phyloP scores from a whole-genome alignment of 2,329 filamentous ascomycete species.

The Rugonectria rugulosa region DNA sequence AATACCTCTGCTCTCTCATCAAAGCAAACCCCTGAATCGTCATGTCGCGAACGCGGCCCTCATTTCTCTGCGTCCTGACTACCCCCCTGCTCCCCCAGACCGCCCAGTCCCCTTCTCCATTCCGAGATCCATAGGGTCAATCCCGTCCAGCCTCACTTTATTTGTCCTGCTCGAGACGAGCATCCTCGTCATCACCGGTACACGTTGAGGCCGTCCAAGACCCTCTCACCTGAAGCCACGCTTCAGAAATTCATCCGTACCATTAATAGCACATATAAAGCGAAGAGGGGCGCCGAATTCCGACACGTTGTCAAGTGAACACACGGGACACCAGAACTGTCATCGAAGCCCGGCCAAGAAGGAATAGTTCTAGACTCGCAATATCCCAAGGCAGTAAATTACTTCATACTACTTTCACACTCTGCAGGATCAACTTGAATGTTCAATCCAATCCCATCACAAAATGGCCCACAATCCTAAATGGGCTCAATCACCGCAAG shows the following conservation, averaged over 20 bases:
- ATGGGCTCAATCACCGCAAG: conserved; percentile 9
- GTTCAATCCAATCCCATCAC: not conserved
- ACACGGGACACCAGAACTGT: not conserved
- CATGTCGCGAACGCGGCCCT: not conserved
- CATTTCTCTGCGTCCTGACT: no score
- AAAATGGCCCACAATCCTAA: conserved; percentile 6
- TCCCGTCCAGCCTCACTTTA: not conserved
- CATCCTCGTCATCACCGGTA: not conserved
- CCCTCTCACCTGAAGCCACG: not conserved
- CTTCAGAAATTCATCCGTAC: not conserved
- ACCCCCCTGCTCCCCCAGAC: not conserved
- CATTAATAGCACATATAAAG: not conserved
- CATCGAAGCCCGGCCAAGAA: not conserved
- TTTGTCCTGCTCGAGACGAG: not conserved
- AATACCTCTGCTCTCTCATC: no score
- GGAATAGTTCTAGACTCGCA: not conserved
- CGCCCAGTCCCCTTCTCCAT: not conserved
- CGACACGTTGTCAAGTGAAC: not conserved
- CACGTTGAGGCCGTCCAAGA: not conserved
- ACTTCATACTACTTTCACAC: not conserved
- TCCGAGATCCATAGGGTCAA: not conserved
- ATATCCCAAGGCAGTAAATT: no score
- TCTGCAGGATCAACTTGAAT: not conserved
- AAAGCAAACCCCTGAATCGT: conserved; percentile 10
- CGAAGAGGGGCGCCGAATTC: not conserved